phyloP scores from a whole-genome alignment of 345 rosid species.

The Garcia nutans region DNA sequence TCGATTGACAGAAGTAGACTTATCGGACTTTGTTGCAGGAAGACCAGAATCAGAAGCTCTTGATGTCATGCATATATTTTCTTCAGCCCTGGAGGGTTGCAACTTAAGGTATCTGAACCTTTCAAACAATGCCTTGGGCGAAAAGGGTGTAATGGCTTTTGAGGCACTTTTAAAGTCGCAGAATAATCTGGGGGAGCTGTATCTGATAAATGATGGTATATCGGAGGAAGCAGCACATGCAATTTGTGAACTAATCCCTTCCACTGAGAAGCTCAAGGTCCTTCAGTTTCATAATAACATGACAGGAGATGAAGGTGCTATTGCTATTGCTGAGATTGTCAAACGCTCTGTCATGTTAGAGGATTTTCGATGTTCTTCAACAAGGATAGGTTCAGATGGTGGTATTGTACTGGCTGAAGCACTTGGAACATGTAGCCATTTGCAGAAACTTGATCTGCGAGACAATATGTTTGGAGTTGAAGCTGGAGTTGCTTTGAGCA shows the following conservation, averaged over 20 bases:
- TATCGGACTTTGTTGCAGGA: constrained; percentile 90
- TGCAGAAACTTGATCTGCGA: constrained; percentile 82
- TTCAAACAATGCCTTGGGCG: constrained; percentile 89
- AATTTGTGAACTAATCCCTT: constrained; percentile 72
- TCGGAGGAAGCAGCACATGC: constrained; percentile 92
- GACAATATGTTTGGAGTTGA: constrained; percentile 91
- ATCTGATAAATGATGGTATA: constrained; percentile 85
- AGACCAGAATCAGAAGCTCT: constrained; percentile 89
- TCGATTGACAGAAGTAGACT: constrained; percentile 79
- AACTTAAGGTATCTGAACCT: constrained; percentile 66
- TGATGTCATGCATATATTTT: constrained; percentile 76
- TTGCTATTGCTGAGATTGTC: constrained; percentile 74
- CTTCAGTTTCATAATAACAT: constrained; percentile 91
- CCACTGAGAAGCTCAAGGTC: constrained; percentile 70
- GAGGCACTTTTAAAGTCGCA: constrained; percentile 67
- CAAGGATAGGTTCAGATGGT: constrained; percentile 78
- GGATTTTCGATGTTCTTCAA: constrained; percentile 85
- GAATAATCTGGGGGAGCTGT: constrained; percentile 70
- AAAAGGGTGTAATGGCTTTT: constrained; percentile 90
- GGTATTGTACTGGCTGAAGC: constrained; percentile 76
- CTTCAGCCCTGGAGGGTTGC: constrained; percentile 71
- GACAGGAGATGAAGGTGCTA: constrained; percentile 93
- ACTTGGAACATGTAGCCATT: constrained; percentile 54
- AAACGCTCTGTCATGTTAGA: constrained; percentile 58
- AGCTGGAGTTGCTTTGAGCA: constrained; percentile 70